Base-by-base conservation (phyloP, 805 yeast species). In the Yamadazyma paraphyllophila region DNA sequence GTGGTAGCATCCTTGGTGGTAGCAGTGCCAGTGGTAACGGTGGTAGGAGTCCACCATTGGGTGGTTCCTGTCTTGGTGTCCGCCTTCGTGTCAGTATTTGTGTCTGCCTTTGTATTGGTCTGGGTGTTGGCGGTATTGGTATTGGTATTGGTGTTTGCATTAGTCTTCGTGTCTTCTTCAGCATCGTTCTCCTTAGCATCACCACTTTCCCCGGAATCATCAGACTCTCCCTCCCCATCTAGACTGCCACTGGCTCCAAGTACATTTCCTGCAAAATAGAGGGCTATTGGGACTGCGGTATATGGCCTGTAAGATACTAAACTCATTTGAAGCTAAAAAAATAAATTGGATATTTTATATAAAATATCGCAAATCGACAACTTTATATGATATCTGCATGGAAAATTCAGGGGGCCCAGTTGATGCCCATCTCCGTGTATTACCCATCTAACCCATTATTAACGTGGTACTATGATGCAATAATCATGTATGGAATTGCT, bases 1-100 rank as follows among this genome's bases (percentile, higher is more conserved):
- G 59, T 47, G 20, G 31, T 32, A 36, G 46, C 17, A 11, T 31
- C 30, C 7, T 49, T 15, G 2, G 59, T 47, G 15, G 59, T 50
- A 12, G 40, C 45, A 10, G 51, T 50, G 11, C 38, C 43, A 2
- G 54, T 51, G 8, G 46, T 45, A 3, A 38, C 41, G 4, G 52
- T 48, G 14, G 53, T 49, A 14, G 55, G 55, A 7, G 55, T 49
- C 54, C 54, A 51, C 54, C 54, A 51, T 32, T 32, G 37, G 12
- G 56, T 46, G 11, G 48, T 48, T 14, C 29, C 36, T 10, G 46
- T 43, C 16, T 27, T 43, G 20, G 48, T 35, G 24, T 36, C 37
- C 15, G 39, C 32, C 13, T 29, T 29, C 29, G 48, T 41, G 8
- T 51, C 41, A 17, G 56, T 38, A n/a, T 43, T 43, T 4, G 36